Base-by-base conservation (phyloP, 305 asterid species). In the Plantago lanceolata region DNA sequence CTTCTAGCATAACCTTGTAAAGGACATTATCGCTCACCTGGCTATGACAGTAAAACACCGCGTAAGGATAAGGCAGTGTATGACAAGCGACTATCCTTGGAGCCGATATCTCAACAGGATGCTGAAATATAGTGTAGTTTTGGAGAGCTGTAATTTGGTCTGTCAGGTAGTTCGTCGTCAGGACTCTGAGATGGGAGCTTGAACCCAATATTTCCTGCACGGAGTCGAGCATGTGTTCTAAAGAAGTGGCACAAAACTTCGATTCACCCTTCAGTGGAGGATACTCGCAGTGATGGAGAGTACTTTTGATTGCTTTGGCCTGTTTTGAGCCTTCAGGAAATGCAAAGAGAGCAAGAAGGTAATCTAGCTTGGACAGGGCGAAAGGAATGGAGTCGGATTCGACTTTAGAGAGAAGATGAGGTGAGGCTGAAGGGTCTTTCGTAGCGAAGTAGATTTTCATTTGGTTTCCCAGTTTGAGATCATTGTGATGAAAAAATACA, bases 1-100 rank as follows among this genome's bases (percentile, higher is more conserved):
- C 90, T 3, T 56, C 74, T 55, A 85, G 37, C 66, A 47, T 3
- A 52, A 81, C 84, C 79, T 66, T 81, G 66, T 79, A 82, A 51
- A 86, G 61, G 78, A 75, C 78, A 48, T 74, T 82, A 59, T 82
- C 88, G 1, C 89, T 73, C 3, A 65, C 78, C 71, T 88, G 94
- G 29, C 85, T 57, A 16, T 91, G 96, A 35, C 98, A 88, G 66
- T 88, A 91, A 64, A 78, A 83, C 4, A 91, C 94, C 5, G 90
- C 80, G 63, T 91, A 88, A 5, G 98, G 96, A 66, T 91, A 91
- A 65, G 98, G 89, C 77, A 91, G 61, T 15, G 65, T 44, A 70
- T 91, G 98, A 68, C 98, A 91, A 0, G 76, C 89, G 7, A 88
- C 62, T 19, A 85, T 74, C 52, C 31, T 81, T 2, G 64, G 57